Percentiles rank a stretch among this genome's conserved stretches.
Evolutionary conservation across 805 yeast genomes (phyloP).

Genomic region (Kockiozyma suomiensis): DNA sequence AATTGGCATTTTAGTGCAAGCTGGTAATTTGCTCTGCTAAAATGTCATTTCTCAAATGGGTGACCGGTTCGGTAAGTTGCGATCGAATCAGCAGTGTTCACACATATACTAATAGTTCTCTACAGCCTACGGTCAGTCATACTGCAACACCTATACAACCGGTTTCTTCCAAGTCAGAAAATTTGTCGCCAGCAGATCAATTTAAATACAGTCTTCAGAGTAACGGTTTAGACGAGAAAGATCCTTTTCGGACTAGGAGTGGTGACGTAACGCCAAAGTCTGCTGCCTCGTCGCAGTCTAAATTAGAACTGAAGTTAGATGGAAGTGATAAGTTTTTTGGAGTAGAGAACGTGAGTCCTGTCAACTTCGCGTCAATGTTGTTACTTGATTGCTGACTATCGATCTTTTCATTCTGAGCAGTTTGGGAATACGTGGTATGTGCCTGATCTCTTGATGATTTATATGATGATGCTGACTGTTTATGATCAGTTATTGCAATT

Average conservation of each 20-base stretch:
- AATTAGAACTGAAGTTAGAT: slow-evolving; percentile 5
- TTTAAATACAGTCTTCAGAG: not conserved
- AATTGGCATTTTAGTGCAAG: not conserved
- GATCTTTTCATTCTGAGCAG: not conserved
- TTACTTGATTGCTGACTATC: not conserved
- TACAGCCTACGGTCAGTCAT: not conserved
- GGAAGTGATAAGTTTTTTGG: slow-evolving; percentile 45
- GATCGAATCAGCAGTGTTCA: not conserved
- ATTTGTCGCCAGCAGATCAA: not conserved
- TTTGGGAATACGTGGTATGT: slow-evolving; percentile 71
- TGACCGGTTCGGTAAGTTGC: not conserved
- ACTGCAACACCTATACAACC: not conserved
- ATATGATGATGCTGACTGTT: not conserved
- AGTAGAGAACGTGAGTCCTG: slow-evolving; percentile 42
- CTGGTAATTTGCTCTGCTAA: not conserved
- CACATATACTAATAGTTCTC: not conserved
- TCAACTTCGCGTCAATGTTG: not conserved
- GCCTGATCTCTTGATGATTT: not conserved
- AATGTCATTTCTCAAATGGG: slow-evolving; percentile 13
- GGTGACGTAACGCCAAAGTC: not conserved
- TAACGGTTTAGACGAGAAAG: not conserved
- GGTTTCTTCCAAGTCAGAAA: no score
- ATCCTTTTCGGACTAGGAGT: not conserved
- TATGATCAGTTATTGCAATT: slow-evolving; percentile 68
- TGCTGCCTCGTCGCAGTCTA: not conserved